A percentile compares a stretch with the other conserved stretches of the same genome.
phyloP scores from a whole-genome alignment of 352 stramenopile genomes.

The Pythium apleroticum region DNA sequence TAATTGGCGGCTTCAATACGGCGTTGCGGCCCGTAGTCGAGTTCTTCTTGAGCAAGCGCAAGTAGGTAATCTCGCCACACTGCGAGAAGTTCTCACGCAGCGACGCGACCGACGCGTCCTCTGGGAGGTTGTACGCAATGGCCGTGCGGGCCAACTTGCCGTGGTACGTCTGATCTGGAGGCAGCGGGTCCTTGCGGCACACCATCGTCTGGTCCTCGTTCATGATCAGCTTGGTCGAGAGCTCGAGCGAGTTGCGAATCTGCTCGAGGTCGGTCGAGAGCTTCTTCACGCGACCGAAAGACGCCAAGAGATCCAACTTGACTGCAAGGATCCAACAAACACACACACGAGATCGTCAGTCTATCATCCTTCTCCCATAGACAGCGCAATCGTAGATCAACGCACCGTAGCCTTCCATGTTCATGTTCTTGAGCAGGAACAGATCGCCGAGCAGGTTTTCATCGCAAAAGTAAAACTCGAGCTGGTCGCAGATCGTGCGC shows the following conservation, averaged over 20 bases:
- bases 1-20: conserved; percentile 86
- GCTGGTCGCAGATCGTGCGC: conserved; percentile 83
- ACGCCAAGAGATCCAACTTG: conserved; percentile 81
- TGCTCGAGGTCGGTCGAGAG: conserved; percentile 82
- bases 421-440: conserved; percentile 90
- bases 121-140: conserved; percentile 86
- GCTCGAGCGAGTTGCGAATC: conserved; percentile 78
- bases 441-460: conserved; percentile 85
- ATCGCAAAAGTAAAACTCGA: conserved; percentile 90
- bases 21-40: conserved; percentile 83
- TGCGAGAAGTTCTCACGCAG: conserved; percentile 83
- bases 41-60: conserved; percentile 89
- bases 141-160: conserved; percentile 82
- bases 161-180: conserved; percentile 83
- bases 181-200: conserved; percentile 81
- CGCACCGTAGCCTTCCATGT: conserved; percentile 80
- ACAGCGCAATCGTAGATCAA: conserved; percentile 4
- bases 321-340: conserved; percentile 36
- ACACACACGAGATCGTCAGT: conserved; percentile 9
- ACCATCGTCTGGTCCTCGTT: conserved; percentile 85
- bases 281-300: conserved; percentile 86
- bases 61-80: conserved; percentile 83
- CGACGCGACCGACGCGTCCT: conserved; percentile 83
- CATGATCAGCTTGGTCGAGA: conserved; percentile 83
- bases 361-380: not conserved